A percentile compares a stretch with the other conserved stretches of the same genome.
phyloP scores from a whole-genome alignment of 108 stramenopile species.

The Skeletonema costatum region DNA sequence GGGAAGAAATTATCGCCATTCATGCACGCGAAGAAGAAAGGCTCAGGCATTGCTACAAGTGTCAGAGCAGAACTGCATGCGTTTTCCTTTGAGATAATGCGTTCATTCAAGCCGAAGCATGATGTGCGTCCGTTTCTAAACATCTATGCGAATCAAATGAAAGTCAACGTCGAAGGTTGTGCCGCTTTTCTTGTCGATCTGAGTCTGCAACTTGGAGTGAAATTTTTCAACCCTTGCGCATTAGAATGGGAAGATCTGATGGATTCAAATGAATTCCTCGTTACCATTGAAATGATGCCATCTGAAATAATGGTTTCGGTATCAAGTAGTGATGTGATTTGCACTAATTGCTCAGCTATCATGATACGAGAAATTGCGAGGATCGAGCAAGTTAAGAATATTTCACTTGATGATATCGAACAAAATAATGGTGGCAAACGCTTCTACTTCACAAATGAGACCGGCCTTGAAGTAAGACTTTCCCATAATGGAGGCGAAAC shows the following conservation, averaged over 20 bases:
- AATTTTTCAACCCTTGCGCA: slow-evolving; percentile 61
- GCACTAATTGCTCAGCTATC: slow-evolving; percentile 62
- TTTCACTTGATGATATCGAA: neutral
- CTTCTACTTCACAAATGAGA: slow-evolving; percentile 13
- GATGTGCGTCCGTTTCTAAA: slow-evolving; percentile 69
- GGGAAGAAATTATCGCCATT: slow-evolving; percentile 14
- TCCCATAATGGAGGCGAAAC: neutral
- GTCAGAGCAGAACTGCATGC: slow-evolving; percentile 61
- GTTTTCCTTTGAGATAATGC: slow-evolving; percentile 62
- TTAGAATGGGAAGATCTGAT: slow-evolving; percentile 71
- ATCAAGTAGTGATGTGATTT: slow-evolving; percentile 25
- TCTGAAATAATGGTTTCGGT: slow-evolving; percentile 58
- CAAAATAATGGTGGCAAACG: neutral
- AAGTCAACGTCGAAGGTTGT: slow-evolving; percentile 62
- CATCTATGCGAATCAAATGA: slow-evolving; percentile 53
- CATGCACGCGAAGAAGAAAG: slow-evolving; percentile 59
- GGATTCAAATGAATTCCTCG: slow-evolving; percentile 48
- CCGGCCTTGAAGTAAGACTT: slow-evolving; percentile 14
- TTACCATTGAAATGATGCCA: slow-evolving; percentile 71
- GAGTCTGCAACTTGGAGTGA: slow-evolving; percentile 38
- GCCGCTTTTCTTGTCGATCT: slow-evolving; percentile 70
- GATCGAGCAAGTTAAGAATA: slow-evolving; percentile 24
- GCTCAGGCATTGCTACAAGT: slow-evolving; percentile 74
- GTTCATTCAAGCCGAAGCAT: slow-evolving; percentile 51
- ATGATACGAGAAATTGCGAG: slow-evolving; percentile 64